Percentiles rank a stretch among this genome's conserved stretches.
phyloP scores from a whole-genome alignment of 352 stramenopile genomes.

The Phytopythium montanum region DNA sequence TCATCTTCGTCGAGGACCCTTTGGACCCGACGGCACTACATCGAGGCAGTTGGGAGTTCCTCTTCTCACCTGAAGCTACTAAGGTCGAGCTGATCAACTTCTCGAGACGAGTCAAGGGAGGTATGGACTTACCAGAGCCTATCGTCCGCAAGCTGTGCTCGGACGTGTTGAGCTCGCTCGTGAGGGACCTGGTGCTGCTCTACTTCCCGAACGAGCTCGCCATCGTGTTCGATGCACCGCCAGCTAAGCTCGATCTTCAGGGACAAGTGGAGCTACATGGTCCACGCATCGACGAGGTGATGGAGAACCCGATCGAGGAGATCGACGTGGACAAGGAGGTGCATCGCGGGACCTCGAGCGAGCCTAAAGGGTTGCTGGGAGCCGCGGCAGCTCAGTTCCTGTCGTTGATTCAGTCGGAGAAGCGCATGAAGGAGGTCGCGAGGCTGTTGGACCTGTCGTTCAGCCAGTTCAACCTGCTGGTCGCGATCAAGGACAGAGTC shows the following conservation, averaged over 20 bases:
- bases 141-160: slow-evolving; percentile 71
- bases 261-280: slow-evolving; percentile 51
- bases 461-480: slow-evolving; percentile 62
- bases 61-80: slow-evolving; percentile 47
- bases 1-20: slow-evolving; percentile 67
- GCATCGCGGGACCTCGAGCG: neutral
- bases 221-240: slow-evolving; percentile 44
- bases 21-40: slow-evolving; percentile 25
- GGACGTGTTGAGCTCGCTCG: slow-evolving; percentile 55
- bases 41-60: slow-evolving; percentile 60
- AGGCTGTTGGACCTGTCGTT: slow-evolving; percentile 39
- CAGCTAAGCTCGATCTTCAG: slow-evolving; percentile 55
- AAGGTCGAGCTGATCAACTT: slow-evolving; percentile 70
- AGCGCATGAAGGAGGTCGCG: slow-evolving; percentile 49
- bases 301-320: slow-evolving; percentile 40
- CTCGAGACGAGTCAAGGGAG: slow-evolving; percentile 54
- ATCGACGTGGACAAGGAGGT: slow-evolving; percentile 21
- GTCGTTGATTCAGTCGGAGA: slow-evolving; percentile 26
- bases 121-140: slow-evolving; percentile 62
- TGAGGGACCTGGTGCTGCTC: slow-evolving; percentile 51
- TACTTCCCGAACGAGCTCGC: slow-evolving; percentile 72
- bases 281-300: slow-evolving; percentile 50
- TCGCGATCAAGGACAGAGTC: slow-evolving; percentile 44
- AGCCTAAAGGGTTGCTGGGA: slow-evolving; percentile 20
- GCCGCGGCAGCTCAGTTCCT: slow-evolving; percentile 43